These are phyloP conservation scores for Pichia gijzeniarum DNA, from an alignment of 805 yeast species.

Conservation along the genomic window DNA sequence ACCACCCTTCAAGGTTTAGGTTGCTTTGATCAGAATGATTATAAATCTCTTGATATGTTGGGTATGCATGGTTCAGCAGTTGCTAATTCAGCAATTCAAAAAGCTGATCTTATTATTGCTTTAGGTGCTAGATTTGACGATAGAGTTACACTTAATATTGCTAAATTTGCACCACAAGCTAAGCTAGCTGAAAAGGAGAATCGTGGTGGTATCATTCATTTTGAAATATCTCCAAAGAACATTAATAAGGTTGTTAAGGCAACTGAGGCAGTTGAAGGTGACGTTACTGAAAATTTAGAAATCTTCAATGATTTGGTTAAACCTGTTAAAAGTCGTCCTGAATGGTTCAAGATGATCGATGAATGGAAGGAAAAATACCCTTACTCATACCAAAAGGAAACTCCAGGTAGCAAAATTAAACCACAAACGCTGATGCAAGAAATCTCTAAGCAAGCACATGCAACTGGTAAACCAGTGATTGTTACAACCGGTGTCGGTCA, in stretches of 20 bases:
- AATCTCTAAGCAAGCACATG: slow-evolving; percentile 63
- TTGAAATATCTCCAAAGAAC: slow-evolving; percentile 94
- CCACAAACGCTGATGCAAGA: slow-evolving; percentile 89
- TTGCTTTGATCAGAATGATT: slow-evolving; percentile 86
- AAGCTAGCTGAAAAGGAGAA: slow-evolving; percentile 79
- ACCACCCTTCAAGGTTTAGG: slow-evolving; percentile 94
- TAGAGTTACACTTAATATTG: slow-evolving; percentile 85
- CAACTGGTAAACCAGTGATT: slow-evolving; percentile 64
- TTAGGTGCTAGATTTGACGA: slow-evolving; percentile 98
- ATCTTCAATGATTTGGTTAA: slow-evolving; percentile 65
- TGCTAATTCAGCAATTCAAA: slow-evolving; percentile 91
- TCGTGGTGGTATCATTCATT: slow-evolving; percentile 95
- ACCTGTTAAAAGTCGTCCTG: slow-evolving; percentile 58
- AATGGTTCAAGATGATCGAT: slow-evolving; percentile 70
- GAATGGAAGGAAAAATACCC: slow-evolving; percentile 88
- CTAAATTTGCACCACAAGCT: slow-evolving; percentile 92
- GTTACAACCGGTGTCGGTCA: slow-evolving; percentile 99
- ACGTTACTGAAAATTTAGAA: slow-evolving; percentile 73
- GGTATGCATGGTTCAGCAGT: slow-evolving; percentile 98
- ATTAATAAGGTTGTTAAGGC: slow-evolving; percentile 97
- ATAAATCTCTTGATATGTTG: slow-evolving; percentile 87
- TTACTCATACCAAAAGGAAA: slow-evolving; percentile 72
- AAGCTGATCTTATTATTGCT: slow-evolving; percentile 89
- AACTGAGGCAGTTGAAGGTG: slow-evolving; percentile 95
- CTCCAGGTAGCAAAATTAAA: slow-evolving; percentile 72